These are phyloP conservation scores for Naganishia vishniacii DNA, from an alignment of 768 basidiomycete species.

Conservation along the genomic window DNA sequence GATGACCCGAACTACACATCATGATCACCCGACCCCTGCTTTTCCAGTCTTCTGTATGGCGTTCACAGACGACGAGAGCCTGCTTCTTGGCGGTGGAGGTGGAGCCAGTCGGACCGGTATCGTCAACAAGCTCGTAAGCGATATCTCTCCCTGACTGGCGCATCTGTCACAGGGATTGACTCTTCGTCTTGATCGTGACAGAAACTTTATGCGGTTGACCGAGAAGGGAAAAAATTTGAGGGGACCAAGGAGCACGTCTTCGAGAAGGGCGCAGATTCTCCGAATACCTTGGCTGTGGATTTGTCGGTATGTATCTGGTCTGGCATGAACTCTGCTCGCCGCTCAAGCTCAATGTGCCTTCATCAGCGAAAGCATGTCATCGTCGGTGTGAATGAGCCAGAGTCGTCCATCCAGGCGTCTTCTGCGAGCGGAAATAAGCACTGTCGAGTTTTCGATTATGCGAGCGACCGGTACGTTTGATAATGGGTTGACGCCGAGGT, in stretches of 20 bases:
- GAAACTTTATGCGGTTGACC: slow-evolving; percentile 46
- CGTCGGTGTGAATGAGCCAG: slow-evolving; percentile 80
- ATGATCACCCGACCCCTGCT: slow-evolving; percentile 64
- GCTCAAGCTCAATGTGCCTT: too few relatives aligned
- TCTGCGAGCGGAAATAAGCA: slow-evolving; percentile 67
- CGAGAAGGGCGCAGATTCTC: slow-evolving; percentile 77
- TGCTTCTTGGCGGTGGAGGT: slow-evolving; percentile 80
- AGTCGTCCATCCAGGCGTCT: slow-evolving; percentile 55
- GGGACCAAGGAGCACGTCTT: slow-evolving; percentile 61
- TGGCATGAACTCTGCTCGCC: too few relatives aligned
- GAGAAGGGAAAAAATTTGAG: slow-evolving; percentile 38
- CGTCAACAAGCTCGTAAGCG: slow-evolving; percentile 82
- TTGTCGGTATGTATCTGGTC: slow-evolving; percentile 3
- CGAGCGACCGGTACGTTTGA: slow-evolving; percentile 43
- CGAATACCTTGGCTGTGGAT: slow-evolving; percentile 51
- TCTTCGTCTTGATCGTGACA: slow-evolving; percentile 17
- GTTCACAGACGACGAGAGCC: slow-evolving; percentile 64
- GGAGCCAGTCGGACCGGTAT: slow-evolving; percentile 81
- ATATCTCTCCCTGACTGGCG: not conserved
- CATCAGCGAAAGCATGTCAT: slow-evolving; percentile 53
- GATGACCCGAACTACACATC: slow-evolving; percentile 75
- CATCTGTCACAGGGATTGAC: not conserved
- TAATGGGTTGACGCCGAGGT: slow-evolving; percentile 1
- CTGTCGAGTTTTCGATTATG: slow-evolving; percentile 60
- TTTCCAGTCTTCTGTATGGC: slow-evolving; percentile 87